phyloP scores from a whole-genome alignment of 148 eudicot genomes.

The Rhododendron henanense region DNA sequence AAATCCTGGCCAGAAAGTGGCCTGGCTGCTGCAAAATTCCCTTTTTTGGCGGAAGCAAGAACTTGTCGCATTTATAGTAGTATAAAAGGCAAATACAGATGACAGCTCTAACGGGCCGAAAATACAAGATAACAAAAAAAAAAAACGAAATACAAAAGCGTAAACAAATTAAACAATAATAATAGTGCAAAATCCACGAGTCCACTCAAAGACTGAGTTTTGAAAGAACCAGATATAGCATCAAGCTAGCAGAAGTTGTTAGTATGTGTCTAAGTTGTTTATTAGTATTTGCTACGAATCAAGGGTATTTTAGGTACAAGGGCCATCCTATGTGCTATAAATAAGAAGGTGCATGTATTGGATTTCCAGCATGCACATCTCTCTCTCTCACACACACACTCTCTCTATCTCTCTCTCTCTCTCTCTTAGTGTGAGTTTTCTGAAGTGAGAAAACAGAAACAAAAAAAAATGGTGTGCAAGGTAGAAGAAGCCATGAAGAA shows the following conservation, averaged over 20 bases:
- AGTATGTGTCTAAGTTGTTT: not conserved
- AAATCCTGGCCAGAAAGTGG: not conserved
- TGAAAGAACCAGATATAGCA: not conserved
- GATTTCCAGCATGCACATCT: conserved; percentile 8
- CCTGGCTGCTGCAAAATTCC: not conserved
- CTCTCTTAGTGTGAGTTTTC: not conserved
- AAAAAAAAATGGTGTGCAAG: conserved; percentile 61
- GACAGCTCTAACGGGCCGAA: no score
- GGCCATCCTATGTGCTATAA: not conserved
- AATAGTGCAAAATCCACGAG: no score
- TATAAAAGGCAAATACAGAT: no score
- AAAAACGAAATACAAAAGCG: not conserved
- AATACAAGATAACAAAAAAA: no score
- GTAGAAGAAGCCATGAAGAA: conserved; percentile 58
- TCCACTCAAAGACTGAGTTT: no score
- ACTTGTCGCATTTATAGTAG: no score
- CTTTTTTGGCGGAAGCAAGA: not conserved
- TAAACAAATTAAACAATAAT: no score
- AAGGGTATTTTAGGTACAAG: not conserved
- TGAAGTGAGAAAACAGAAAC: not conserved
- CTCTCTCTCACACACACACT: no score
- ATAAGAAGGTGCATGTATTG: conserved; percentile 21
- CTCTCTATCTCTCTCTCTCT: not conserved
- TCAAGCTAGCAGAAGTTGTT: not conserved
- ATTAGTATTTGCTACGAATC: not conserved